Conservation (phyloP, 2,329 filamentous ascomycete species). For the Cryphonectria japonica region DNA sequence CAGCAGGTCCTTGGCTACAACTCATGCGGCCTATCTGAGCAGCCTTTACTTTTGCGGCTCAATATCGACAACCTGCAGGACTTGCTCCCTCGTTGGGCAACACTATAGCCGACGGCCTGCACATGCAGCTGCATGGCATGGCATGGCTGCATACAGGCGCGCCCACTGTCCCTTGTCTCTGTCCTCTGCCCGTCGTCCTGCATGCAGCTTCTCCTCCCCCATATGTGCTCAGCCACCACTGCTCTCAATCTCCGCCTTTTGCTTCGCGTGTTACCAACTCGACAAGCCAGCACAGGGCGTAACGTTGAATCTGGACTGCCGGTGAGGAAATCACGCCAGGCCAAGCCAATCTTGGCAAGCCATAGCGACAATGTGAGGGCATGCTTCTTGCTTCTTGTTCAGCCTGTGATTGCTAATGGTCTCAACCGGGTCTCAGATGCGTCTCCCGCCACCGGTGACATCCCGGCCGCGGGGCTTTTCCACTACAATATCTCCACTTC, state of each 20-base stretch:
- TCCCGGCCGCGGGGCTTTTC: neutral
- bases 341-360: constrained; percentile 1
- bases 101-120: constrained; percentile 5
- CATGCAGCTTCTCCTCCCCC: neutral
- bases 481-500: neutral
- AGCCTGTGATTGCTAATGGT: constrained; percentile 1
- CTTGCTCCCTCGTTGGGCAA: neutral
- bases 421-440: neutral
- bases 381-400: neutral
- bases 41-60: constrained; percentile 2
- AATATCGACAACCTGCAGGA: neutral
- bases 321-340: neutral
- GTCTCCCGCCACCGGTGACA: neutral
- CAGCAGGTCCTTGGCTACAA: constrained; percentile 1
- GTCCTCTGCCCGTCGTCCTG: neutral
- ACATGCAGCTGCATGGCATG: neutral
- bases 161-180: neutral
- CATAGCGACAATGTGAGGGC: neutral
- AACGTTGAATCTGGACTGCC: constrained; percentile 8
- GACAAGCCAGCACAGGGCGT: neutral
- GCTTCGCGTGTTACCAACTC: neutral
- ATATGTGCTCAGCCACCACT: neutral
- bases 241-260: constrained; percentile 14
- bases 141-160: constrained; percentile 1
- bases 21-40: neutral